Conservation (phyloP, 306 rosid genomes). For the Potentilla sterilis region DNA sequence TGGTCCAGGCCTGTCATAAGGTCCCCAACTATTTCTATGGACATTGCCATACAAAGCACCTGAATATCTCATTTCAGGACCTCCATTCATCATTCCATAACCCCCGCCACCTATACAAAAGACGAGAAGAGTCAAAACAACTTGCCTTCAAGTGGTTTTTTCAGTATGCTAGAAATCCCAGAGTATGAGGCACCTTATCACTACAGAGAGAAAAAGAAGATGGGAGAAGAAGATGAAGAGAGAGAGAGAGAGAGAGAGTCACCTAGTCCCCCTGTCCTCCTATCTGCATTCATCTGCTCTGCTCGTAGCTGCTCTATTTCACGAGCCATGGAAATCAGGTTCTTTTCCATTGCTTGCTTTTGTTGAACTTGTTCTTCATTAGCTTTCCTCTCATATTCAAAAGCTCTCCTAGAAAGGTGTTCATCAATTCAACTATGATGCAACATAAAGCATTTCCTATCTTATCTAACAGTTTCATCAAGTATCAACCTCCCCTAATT, state of each 20-base stretch:
- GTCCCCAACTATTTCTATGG: slow-evolving; percentile 34
- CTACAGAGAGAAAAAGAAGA: neutral
- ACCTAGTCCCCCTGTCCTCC: slow-evolving; percentile 37
- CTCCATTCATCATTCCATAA: slow-evolving; percentile 40
- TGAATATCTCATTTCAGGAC: slow-evolving; percentile 41
- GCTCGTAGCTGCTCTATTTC: slow-evolving; percentile 45
- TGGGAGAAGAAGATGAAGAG: neutral
- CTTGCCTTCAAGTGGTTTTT: slow-evolving; percentile 13
- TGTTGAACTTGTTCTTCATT: slow-evolving; percentile 40
- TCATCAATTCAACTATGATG: slow-evolving; percentile 24
- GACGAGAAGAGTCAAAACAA: slow-evolving; percentile 23
- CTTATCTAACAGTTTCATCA: neutral
- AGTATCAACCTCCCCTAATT: slow-evolving; percentile 1
- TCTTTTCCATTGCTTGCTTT: slow-evolving; percentile 48
- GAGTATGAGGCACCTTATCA: neutral
- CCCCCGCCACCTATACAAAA: slow-evolving; percentile 35
- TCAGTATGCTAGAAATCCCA: neutral
- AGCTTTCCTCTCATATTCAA: slow-evolving; percentile 45
- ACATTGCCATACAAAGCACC: slow-evolving; percentile 30
- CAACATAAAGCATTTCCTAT: slow-evolving; percentile 9
- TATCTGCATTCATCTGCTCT: slow-evolving; percentile 33
- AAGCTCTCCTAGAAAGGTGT: slow-evolving; percentile 40
- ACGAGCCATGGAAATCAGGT: slow-evolving; percentile 49
- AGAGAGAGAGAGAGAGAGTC: slow-evolving; percentile 20
- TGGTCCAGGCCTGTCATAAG: slow-evolving; percentile 31